phyloP scores from a whole-genome alignment of 1,284 basidiomycete genomes.

The Tilletia walkeri region DNA sequence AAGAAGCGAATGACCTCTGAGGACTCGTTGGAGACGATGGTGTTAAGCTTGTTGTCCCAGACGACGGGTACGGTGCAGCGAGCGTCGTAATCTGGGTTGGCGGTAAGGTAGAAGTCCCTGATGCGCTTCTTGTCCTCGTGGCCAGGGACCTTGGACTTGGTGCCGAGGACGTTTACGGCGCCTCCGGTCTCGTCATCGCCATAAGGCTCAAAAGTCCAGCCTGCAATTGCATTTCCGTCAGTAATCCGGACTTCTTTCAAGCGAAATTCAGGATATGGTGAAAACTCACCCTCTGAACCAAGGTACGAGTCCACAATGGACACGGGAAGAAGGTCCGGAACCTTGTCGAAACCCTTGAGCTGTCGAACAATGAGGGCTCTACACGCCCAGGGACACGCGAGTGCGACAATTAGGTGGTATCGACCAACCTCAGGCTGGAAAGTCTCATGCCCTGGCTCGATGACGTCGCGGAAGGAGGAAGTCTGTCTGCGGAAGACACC shows the following conservation, averaged over 20 bases:
- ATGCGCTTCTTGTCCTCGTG: constrained; percentile 65
- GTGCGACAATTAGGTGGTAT: constrained; percentile 53
- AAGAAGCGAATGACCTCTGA: constrained; percentile 75
- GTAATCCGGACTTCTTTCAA: not conserved
- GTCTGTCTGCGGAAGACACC: constrained; percentile 78
- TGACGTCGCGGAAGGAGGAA: constrained; percentile 70
- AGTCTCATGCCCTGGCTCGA: constrained; percentile 65
- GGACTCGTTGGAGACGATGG: constrained; percentile 77
- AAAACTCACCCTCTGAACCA: constrained; percentile 60
- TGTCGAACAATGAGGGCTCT: constrained; percentile 82
- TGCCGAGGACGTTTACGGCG: not conserved
- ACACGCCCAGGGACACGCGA: constrained; percentile 78
- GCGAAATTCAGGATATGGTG: not conserved
- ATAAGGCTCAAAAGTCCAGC: constrained; percentile 77
- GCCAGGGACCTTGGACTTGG: constrained; percentile 23
- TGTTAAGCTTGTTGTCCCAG: constrained; percentile 86
- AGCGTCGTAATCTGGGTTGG: constrained; percentile 61
- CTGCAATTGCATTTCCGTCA: constrained; percentile 47
- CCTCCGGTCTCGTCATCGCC: constrained; percentile 29
- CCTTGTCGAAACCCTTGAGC: constrained; percentile 84
- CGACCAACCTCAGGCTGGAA: constrained; percentile 78
- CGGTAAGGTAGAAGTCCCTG: constrained; percentile 80
- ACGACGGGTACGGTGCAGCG: constrained; percentile 67
- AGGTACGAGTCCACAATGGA: constrained; percentile 75
- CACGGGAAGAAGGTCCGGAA: constrained; percentile 65